Conservation (phyloP, 2,329 filamentous ascomycete genomes). For the Neonectria coccinea region DNA sequence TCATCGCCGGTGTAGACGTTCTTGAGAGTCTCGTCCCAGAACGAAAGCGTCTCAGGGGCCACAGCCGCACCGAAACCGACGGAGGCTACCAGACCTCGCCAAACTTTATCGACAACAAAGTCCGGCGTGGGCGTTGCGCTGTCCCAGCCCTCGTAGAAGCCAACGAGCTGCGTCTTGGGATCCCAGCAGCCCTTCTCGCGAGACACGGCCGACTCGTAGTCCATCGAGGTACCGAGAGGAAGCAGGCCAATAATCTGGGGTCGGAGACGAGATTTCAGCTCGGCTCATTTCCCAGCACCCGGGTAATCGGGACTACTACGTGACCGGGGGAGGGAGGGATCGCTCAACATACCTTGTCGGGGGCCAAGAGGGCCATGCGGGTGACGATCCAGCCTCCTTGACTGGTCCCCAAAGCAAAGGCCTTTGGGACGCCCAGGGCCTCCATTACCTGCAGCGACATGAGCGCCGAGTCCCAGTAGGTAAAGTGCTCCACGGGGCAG, state of each 20-base stretch:
- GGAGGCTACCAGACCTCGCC: slow-evolving; percentile 57
- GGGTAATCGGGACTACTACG: neutral
- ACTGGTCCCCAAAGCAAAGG: slow-evolving; percentile 63
- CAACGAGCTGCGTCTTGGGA: slow-evolving; percentile 53
- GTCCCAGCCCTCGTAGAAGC: slow-evolving; percentile 59
- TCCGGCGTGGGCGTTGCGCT: slow-evolving; percentile 55
- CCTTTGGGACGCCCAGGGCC: slow-evolving; percentile 59
- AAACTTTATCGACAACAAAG: slow-evolving; percentile 61
- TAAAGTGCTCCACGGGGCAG: slow-evolving; percentile 60
- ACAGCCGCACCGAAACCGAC: slow-evolving; percentile 60
- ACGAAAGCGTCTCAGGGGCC: slow-evolving; percentile 51
- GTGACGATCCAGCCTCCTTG: slow-evolving; percentile 65
- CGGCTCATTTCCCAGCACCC: neutral
- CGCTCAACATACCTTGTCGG: slow-evolving; percentile 55
- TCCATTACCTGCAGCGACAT: slow-evolving; percentile 69
- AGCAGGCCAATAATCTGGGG: slow-evolving; percentile 60
- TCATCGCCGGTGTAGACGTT: slow-evolving; percentile 62
- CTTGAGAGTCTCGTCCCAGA: slow-evolving; percentile 61
- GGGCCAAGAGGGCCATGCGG: slow-evolving; percentile 64
- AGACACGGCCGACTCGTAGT: slow-evolving; percentile 61
- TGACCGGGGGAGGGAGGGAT: neutral
- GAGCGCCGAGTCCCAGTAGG: slow-evolving; percentile 66
- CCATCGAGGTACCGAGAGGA: slow-evolving; percentile 64
- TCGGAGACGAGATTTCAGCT: slow-evolving; percentile 22
- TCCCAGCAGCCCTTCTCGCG: slow-evolving; percentile 64